Evolutionary conservation across 495 filamentous ascomycete genomes (phyloP).

Genomic region (Aspergillus sclerotioniger): DNA sequence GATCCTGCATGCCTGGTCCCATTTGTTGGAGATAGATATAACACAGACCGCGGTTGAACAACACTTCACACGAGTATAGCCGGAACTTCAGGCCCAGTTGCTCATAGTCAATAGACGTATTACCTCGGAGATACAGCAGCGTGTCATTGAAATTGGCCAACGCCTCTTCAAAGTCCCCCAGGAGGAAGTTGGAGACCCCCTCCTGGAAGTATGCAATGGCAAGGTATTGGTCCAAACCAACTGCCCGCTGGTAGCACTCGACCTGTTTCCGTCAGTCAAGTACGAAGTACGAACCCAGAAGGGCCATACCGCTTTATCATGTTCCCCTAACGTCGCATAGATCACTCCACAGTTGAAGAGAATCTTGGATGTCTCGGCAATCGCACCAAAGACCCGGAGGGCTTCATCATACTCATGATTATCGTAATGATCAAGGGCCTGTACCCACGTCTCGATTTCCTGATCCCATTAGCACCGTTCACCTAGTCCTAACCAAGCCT

Average conservation of each 20-base stretch:
- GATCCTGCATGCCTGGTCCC: constrained; percentile 84
- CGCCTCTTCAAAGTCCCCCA: constrained; percentile 96
- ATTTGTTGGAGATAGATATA: constrained; percentile 96
- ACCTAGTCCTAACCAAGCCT: background rate
- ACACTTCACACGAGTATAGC: constrained; percentile 92
- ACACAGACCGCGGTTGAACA: constrained; percentile 97
- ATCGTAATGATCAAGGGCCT: constrained; percentile 88
- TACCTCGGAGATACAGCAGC: constrained; percentile 88
- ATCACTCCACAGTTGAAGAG: constrained; percentile 99
- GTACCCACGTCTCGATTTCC: constrained; percentile 99
- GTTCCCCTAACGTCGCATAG: constrained; percentile 94
- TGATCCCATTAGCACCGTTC: constrained; percentile 40
- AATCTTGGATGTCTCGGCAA: constrained; percentile 97
- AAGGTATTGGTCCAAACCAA: constrained; percentile 87
- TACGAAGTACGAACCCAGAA: too few relatives aligned
- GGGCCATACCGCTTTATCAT: constrained; percentile 82
- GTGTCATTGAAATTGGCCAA: constrained; percentile 99
- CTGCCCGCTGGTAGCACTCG: constrained; percentile 88
- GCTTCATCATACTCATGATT: constrained; percentile 93
- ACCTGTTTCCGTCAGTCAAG: constrained; percentile 55
- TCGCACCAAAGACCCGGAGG: constrained; percentile 74
- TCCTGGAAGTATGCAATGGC: constrained; percentile 99
- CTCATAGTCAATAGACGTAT: constrained; percentile 97
- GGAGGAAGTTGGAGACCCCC: constrained; percentile 95
- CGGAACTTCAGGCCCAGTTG: constrained; percentile 96